Base-by-base conservation (phyloP, 1,284 basidiomycete genomes). In the Sparassis latifolia region DNA sequence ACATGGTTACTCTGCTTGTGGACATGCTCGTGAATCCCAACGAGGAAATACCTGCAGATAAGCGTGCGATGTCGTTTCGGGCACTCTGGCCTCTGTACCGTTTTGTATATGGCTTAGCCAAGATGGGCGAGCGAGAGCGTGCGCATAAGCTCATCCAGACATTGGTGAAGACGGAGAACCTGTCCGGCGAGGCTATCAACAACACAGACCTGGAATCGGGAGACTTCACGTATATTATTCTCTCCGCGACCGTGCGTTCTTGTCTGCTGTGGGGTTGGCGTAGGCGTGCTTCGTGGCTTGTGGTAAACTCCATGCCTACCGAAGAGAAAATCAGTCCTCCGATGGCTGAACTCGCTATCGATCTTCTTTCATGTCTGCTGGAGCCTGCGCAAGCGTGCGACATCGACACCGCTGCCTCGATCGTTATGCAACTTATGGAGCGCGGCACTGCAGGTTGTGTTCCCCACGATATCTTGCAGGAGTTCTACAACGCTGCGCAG, bases 241-340 rank as follows among this genome's bases (percentile, higher is more conserved):
- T 68, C 12, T 68, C 73, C 10, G 69, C 75, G 1, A 56, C 80
- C 28, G 66, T 75, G 10, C 72, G 72, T 39, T 69, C 80, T 5
- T 74, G 75, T 52, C 55, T 78, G 31, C 67, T 75, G 55, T 80
- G 77, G 74, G 66, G 72, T 37, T 80, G 75, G 75, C 62, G 68
- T 45, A 51, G 59, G 33, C 64, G 72, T 38, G 76, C 76, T 0
- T 62, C 66, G 5, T 57, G 55, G 10, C 61, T 78, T 37, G 60
- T 79, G 30, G 29, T 53, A 20, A 33, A 48, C 2, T 52, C 44
- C 20, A 52, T 56, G 5, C 40, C 50, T 10, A 38, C 44, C n/a
- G 42, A 42, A 30, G 3, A 48, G 27, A n/a, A 10, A 7, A 40
- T 56, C 38, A 52, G 53, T 3, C 47, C 28, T 4, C 45, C 53